Evolutionary conservation across 2,329 filamentous ascomycete genomes (phyloP).

Genomic region (Monosporascus cannonballus): DNA sequence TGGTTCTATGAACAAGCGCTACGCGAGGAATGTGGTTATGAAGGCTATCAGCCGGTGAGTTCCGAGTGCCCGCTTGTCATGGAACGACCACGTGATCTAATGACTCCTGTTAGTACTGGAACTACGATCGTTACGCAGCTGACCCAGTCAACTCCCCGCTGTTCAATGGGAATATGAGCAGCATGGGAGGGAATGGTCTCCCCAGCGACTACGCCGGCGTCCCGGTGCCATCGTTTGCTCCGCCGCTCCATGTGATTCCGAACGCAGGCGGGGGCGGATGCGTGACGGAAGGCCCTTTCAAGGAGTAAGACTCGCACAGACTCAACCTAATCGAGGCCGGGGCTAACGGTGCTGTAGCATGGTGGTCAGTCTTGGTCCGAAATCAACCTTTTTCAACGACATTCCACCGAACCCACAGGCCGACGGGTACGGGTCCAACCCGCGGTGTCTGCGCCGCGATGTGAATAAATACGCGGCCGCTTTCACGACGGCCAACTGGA

Average conservation of each 20-base stretch:
- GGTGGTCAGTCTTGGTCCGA: constrained; percentile 31
- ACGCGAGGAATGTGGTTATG: constrained; percentile 27
- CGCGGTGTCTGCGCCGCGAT: constrained; percentile 39
- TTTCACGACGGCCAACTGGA: constrained; percentile 1
- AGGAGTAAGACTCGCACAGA: constrained; percentile 27
- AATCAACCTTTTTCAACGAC: constrained; percentile 16
- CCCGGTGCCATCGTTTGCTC: neutral
- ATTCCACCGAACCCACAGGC: constrained; percentile 19
- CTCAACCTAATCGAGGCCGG: neutral
- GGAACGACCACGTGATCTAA: neutral
- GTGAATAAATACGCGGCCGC: constrained; percentile 26
- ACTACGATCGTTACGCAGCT: constrained; percentile 43
- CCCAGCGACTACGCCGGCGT: constrained; percentile 2
- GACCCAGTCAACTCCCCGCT: constrained; percentile 44
- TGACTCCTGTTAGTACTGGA: constrained; percentile 35
- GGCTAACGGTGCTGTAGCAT: constrained; percentile 20
- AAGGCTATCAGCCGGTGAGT: constrained; percentile 25
- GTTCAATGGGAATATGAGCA: constrained; percentile 47
- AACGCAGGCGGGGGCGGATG: constrained; percentile 34
- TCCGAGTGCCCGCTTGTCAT: neutral
- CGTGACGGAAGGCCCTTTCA: constrained; percentile 43
- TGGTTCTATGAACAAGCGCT: constrained; percentile 26
- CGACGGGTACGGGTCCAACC: constrained; percentile 35
- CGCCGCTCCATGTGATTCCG: constrained; percentile 17
- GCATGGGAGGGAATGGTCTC: constrained; percentile 42